phyloP scores from a whole-genome alignment of 2,329 filamentous ascomycete genomes.

The Epicoccum sorghinum region DNA sequence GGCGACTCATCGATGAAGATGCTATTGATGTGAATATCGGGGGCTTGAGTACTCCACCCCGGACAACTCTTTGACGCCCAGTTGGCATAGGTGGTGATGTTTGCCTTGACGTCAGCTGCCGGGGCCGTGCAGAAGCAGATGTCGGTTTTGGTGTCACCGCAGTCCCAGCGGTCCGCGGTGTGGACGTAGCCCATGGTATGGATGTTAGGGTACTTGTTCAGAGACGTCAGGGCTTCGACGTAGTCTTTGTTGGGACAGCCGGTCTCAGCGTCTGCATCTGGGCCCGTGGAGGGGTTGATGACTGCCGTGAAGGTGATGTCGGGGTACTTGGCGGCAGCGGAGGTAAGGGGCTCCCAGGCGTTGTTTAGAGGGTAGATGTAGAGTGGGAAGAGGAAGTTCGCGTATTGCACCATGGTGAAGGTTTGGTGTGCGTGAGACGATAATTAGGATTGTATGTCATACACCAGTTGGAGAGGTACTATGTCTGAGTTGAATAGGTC shows the following conservation, averaged over 20 bases:
- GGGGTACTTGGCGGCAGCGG: conserved; percentile 12
- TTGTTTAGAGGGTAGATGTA: conserved; percentile 15
- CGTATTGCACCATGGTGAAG: conserved; percentile 13
- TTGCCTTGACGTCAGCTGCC: conserved; percentile 10
- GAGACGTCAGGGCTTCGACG: conserved; percentile 3
- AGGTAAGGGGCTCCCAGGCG: conserved; percentile 11
- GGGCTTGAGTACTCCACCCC: conserved; percentile 9
- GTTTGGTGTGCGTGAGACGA: no score
- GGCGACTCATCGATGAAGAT: conserved; percentile 18
- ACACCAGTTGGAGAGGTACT: no score
- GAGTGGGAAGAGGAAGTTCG: conserved; percentile 16
- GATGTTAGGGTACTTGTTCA: conserved; percentile 15
- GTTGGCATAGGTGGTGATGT: conserved; percentile 14
- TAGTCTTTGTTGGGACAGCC: conserved; percentile 13
- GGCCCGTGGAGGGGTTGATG: conserved; percentile 15
- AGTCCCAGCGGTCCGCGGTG: conserved; percentile 14
- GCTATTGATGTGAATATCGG: conserved; percentile 15
- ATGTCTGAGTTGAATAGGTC: no score
- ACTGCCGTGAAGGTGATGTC: conserved; percentile 15
- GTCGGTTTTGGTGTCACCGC: background rate
- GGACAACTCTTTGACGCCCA: conserved; percentile 6
- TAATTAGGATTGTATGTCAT: no score
- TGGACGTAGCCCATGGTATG: conserved; percentile 17
- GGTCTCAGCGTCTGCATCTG: background rate
- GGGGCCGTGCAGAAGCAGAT: conserved; percentile 17